Evolutionary conservation across 257 asterid species (phyloP).

Genomic region (Solanum sejunctum): DNA sequence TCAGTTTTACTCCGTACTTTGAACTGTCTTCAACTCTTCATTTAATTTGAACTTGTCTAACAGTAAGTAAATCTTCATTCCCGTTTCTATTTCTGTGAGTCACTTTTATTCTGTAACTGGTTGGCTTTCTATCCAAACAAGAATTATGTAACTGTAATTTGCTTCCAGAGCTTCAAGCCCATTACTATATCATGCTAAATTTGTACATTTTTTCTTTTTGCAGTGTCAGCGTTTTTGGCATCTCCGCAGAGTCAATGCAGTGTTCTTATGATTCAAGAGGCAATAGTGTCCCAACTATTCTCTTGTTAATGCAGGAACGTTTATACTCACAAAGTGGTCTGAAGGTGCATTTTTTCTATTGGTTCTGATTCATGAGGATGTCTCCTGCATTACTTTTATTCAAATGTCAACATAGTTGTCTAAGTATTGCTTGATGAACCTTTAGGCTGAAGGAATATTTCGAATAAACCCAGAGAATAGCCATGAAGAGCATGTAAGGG

Average conservation of each 20-base stretch:
- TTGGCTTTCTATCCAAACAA: neutral
- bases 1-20: neutral
- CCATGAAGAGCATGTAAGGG: constrained; percentile 77
- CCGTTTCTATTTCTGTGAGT: neutral
- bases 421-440: neutral
- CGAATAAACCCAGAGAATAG: constrained; percentile 95
- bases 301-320: constrained; percentile 76
- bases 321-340: constrained; percentile 73
- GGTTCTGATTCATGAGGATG: neutral
- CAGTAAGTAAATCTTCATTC: neutral
- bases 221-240: constrained; percentile 92
- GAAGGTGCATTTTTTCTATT: constrained; percentile 30
- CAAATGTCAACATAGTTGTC: neutral
- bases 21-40: neutral
- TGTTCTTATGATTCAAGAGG: constrained; percentile 84
- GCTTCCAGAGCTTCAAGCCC: neutral
- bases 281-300: constrained; percentile 91
- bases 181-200: neutral
- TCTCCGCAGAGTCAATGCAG: constrained; percentile 96
- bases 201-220: constrained; percentile 1
- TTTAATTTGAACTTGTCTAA: neutral
- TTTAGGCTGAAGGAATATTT: constrained; percentile 91
- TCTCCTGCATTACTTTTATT: neutral
- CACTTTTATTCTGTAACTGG: neutral
- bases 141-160: neutral